Conservation (phyloP, 1,139 yeast genomes). For the Taphrina deformans region DNA sequence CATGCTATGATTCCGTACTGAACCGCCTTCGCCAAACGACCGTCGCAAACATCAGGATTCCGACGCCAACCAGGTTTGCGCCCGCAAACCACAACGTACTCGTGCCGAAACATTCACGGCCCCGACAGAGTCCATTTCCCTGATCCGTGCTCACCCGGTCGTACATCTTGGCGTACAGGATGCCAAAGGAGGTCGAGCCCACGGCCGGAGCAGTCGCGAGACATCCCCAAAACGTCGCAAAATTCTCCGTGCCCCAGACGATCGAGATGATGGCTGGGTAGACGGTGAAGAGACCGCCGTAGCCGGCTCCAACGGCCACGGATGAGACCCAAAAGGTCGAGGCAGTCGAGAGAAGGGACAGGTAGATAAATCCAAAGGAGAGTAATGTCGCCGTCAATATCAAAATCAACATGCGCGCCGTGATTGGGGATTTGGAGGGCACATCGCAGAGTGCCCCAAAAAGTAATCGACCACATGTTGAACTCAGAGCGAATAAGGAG, state of each 20-base stretch:
- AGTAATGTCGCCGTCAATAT: constrained; percentile 49
- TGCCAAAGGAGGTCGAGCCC: constrained; percentile 71
- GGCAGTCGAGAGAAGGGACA: constrained; percentile 38
- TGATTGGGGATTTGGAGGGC: constrained; percentile 45
- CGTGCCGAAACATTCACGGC: constrained; percentile 8
- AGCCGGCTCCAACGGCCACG: constrained; percentile 64
- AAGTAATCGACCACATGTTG: constrained; percentile 63
- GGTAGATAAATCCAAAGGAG: constrained; percentile 51
- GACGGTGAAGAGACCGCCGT: constrained; percentile 82
- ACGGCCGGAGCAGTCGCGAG: constrained; percentile 89
- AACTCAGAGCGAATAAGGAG: constrained; percentile 56
- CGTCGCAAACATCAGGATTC: constrained; percentile 12
- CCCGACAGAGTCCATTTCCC: constrained; percentile 5
- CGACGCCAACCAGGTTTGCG: constrained; percentile 19
- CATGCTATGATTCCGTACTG: constrained; percentile 5
- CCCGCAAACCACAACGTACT: constrained; percentile 16
- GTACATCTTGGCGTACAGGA: constrained; percentile 66
- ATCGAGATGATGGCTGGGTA: constrained; percentile 80
- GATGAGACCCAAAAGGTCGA: constrained; percentile 50
- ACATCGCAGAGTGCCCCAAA: constrained; percentile 69
- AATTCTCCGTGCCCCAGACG: constrained; percentile 84
- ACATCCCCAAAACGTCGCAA: constrained; percentile 93
- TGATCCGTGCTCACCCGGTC: constrained; percentile 47
- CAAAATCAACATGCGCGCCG: constrained; percentile 47
- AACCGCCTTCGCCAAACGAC: constrained; percentile 29